Evolutionary conservation across 306 rosid species (phyloP), one percentile per base, ranked within the genome.

Genomic region (Glycyrrhiza uralensis): DNA sequence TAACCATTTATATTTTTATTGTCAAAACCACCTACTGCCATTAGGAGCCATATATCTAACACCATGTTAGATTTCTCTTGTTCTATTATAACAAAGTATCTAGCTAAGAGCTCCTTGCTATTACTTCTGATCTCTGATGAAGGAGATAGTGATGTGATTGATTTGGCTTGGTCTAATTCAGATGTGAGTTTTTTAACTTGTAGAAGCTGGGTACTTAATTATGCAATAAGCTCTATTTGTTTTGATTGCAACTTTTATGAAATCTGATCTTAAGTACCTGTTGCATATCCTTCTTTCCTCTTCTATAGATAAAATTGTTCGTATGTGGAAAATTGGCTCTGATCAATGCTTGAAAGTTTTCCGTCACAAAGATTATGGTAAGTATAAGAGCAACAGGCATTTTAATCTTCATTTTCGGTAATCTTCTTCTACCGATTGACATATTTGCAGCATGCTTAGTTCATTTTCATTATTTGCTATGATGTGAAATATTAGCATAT

Each of bases 221-320:
- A 42, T 65, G 41, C 26, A 6, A 33, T 42, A 7, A 28, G 13
- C 33, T 58, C 35, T 69, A 20, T 65, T 65, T 59, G 39, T 58
- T 49, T 29, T 18, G 2, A 20, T 69, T 74, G 71, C 51, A 28
- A 38, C 7, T 76, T 29, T 4, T 60, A 6, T 44, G 58, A 12
- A 54, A 58, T 41, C 67, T 75, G 78, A 80, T 38, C 36, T 69
- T 47, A 50, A 29, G 4, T 79, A 47, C 38, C 78, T 78, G 68
- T 29, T 82, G 87, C 91, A 91, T 97, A 68, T 74, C 81, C 90
- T 94, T 22, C 86, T 94, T 81, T 94, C 99, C 14, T 75, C 95
- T n/a, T 94, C 99, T n/a, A 85, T 38, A 87, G 99, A 94, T 82
- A 85, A 84, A 81, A 91, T 95, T 3, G 99, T 91, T 58, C 89